Conservation (phyloP, 768 basidiomycete genomes). For the Cubamyces sp. region DNA sequence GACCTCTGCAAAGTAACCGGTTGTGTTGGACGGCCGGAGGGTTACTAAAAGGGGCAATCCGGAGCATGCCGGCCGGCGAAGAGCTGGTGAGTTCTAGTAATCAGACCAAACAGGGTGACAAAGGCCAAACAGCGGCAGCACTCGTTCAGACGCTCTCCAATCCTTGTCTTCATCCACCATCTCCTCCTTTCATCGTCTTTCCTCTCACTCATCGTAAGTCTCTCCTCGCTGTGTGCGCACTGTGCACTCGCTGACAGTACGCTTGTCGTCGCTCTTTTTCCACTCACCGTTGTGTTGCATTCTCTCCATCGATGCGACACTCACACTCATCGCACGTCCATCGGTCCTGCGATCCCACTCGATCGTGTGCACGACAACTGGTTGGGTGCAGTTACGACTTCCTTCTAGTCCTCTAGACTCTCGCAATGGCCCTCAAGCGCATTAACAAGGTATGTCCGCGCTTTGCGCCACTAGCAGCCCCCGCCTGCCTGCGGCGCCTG, state of each 20-base stretch:
- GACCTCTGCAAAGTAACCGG: too few species aligned
- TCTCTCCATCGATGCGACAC: slow-evolving; percentile 7
- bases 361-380: slow-evolving; percentile 33
- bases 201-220: slow-evolving; percentile 25
- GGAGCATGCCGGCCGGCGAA: slow-evolving; percentile 21
- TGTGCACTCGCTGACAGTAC: background rate
- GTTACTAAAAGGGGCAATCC: slow-evolving; percentile 10
- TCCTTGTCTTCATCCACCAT: slow-evolving; percentile 32
- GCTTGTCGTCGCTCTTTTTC: background rate
- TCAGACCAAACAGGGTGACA: slow-evolving; percentile 30
- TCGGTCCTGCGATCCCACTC: slow-evolving; percentile 41
- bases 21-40: background rate
- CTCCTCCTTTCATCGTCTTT: slow-evolving; percentile 37
- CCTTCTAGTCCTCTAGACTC: slow-evolving; percentile 23
- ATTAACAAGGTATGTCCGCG: slow-evolving; percentile 87
- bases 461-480: slow-evolving; percentile 5
- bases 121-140: slow-evolving; percentile 25
- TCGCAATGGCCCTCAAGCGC: slow-evolving; percentile 93
- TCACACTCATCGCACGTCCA: slow-evolving; percentile 33
- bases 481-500: slow-evolving; percentile 12
- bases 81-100: slow-evolving; percentile 24
- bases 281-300: slow-evolving; percentile 4
- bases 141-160: slow-evolving; percentile 16
- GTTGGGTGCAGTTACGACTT: slow-evolving; percentile 21
- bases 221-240: background rate